Base-by-base conservation (phyloP, 2,329 filamentous ascomycete species). In the Cercospora zeae-maydis region DNA sequence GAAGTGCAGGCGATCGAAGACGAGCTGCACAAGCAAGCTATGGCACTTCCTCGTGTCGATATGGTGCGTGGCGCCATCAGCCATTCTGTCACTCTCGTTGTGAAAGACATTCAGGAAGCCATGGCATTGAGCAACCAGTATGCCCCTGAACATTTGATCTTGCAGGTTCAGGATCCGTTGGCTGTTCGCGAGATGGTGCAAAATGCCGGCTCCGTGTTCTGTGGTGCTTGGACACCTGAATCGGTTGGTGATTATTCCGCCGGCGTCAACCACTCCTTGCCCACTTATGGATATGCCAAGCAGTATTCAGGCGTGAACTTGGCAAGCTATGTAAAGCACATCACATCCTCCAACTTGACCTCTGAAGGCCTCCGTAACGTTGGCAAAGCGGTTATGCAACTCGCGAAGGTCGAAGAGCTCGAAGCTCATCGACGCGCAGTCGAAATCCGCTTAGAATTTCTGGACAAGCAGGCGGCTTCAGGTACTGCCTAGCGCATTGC, bases 281-380 rank as follows among this genome's bases (percentile, higher is more conserved):
- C 95, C 58, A 99, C 95, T 0, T 99, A 98, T 74, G 95, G 95
- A 42, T 99, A 96, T 73, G 95, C 95, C 54, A 96, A 96, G 80
- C 95, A 99, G 78, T 99, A 99, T 81, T 97, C 92, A 5, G 95
- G 95, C 58, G 95, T 99, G 74, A 99, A 96, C 77, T 85, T 99
- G 5, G 92, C 86, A 33, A 98, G 93, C 2, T 99, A 97, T 79
- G 85, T 96, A 76, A 99, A 99, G 81, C 92, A 98, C 82, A 97
- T 99, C 73, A 99, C 95, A 37, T 95, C 91, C 79, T 92, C 92
- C 0, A 91, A 96, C 76, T 83, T 99, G 65, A 96, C 92, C 1
- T 86, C 88, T 16, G 85, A 96, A 72, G 95, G 95, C 21, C 81
- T 99, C 66, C 84, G 84, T 70, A 95, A 96, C 72, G 90, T 99